Evolutionary conservation across 768 basidiomycete genomes (phyloP).

Genomic region (Collybia sp.): DNA sequence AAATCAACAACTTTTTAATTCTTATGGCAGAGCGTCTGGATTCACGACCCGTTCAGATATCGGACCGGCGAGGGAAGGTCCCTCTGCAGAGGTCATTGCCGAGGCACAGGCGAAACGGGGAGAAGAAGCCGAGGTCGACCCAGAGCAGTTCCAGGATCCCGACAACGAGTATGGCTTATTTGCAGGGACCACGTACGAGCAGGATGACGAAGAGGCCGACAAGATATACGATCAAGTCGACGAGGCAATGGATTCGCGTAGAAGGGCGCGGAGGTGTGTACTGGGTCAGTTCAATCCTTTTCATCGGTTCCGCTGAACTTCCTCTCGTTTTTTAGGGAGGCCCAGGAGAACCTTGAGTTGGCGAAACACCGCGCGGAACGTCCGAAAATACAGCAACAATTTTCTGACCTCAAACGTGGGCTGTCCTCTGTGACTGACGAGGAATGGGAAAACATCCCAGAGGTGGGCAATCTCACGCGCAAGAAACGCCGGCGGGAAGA

Average conservation of each 20-base stretch:
- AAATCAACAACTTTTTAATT: conserved; percentile 7
- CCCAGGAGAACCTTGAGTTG: conserved; percentile 21
- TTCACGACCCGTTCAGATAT: conserved; percentile 99
- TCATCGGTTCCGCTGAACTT: conserved; percentile 20
- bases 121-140: conserved; percentile 84
- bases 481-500: conserved; percentile 88
- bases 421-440: conserved; percentile 80
- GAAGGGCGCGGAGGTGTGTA: conserved; percentile 74
- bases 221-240: conserved; percentile 93
- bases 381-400: conserved; percentile 95
- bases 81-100: conserved; percentile 86
- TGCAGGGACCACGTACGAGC: conserved; percentile 93
- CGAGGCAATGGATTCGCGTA: conserved; percentile 81
- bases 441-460: conserved; percentile 94
- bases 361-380: conserved; percentile 79
- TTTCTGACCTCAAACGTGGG: conserved; percentile 91
- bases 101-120: conserved; percentile 85
- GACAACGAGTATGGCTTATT: conserved; percentile 97
- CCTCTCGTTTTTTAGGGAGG: conserved; percentile 19
- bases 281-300: conserved; percentile 33
- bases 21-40: conserved; percentile 72
- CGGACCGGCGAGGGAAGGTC: conserved; percentile 94
- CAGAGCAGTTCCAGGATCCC: conserved; percentile 93
- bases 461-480: conserved; percentile 93
- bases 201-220: conserved; percentile 97